Evolutionary conservation across 2,329 filamentous ascomycete species (phyloP), one percentile per base, ranked within the genome.

Genomic region (Ceratocystis ficicola): DNA sequence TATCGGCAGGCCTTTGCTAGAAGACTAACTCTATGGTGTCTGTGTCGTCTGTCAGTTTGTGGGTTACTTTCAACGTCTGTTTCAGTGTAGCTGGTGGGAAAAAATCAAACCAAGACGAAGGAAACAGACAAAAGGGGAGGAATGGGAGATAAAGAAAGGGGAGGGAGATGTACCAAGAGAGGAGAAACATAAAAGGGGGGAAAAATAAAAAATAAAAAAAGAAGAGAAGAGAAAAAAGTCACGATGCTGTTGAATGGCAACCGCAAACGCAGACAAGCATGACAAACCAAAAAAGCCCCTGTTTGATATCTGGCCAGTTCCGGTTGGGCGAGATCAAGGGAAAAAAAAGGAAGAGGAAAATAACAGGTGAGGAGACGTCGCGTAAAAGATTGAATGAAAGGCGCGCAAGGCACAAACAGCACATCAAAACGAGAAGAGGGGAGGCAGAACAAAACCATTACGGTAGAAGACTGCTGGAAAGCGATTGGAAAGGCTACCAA

Each of bases 331-430:
- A 32, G 30, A 20, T 6, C 8, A 20, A 22, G 30, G n/a, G 25
- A 17, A 12, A n/a, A 32, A 12, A 15, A n/a, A 41, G 28, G 57
- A 15, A 10, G 22, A 20, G 44, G 15, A 25, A n/a, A 36, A n/a
- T 5, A 15, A 12, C 25, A 12, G 36, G 32, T 44, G 52, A 60
- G 64, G 52, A 65, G 52, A 61, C 64, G 64, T 65, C 64, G 64
- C 64, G 64, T 65, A 20, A 44, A 65, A 25, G 28, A 36, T 36
- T 12, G 36, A 36, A 36, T 32, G 12, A 59, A 59, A 17, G 46
- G 32, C 46, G 62, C 62, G 62, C 62, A 63, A 44, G 44, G 46
- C 28, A 62, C 36, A 44, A 46, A 28, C 12, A 6, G 3, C 41
- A 52, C 25, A 30, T 30, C 41, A 65, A 41, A 44, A 8, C 17